Percentiles rank a stretch among this genome's conserved stretches.
Conservation (phyloP, 2,329 filamentous ascomycete species). For the Arthrocladium fulminans region DNA sequence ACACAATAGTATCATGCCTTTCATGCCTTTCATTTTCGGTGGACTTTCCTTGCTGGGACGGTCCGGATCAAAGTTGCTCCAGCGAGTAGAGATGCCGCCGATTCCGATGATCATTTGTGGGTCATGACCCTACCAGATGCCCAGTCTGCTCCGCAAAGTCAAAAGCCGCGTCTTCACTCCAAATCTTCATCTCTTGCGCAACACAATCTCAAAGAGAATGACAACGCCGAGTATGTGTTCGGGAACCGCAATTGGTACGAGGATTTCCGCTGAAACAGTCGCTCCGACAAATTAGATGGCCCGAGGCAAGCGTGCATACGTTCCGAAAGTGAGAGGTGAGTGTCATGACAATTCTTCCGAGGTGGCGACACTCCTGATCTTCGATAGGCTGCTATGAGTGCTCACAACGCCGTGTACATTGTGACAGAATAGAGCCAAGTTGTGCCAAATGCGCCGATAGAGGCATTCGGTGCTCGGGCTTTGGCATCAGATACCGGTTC, state of each 20-base stretch:
- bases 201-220: background rate
- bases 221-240: background rate
- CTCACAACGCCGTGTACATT: conserved; percentile 30
- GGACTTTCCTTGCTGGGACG: no score
- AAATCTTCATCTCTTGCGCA: no score
- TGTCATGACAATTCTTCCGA: background rate
- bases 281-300: background rate
- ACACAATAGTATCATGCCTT: no score
- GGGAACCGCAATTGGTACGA: background rate
- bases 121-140: no score
- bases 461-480: conserved; percentile 27
- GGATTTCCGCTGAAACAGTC: background rate
- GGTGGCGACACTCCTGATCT: background rate
- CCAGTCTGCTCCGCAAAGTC: no score
- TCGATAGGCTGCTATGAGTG: conserved; percentile 31
- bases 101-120: no score
- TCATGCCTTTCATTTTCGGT: no score
- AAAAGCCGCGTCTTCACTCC: no score
- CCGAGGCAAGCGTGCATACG: background rate
- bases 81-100: no score
- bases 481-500: conserved; percentile 25
- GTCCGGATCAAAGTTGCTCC: no score
- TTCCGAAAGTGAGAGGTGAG: background rate
- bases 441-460: conserved; percentile 29
- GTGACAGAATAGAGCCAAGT: conserved; percentile 27